Evolutionary conservation across 768 basidiomycete genomes (phyloP), one percentile per base, ranked within the genome.

Genomic region (Mycena latifolia): DNA sequence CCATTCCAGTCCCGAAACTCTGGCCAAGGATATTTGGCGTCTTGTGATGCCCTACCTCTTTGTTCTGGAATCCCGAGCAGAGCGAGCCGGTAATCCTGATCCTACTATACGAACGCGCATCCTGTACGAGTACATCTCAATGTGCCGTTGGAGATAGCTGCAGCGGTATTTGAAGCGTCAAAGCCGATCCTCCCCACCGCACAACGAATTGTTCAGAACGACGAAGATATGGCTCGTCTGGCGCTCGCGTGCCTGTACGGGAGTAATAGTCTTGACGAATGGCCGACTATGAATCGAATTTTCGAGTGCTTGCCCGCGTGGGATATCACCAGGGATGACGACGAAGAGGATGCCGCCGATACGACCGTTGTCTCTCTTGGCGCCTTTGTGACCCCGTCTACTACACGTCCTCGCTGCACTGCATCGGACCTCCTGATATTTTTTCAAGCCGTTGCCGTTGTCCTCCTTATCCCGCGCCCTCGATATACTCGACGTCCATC

Each of bases 231-330:
- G 74, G 94, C 89, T 17, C 87, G 92, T 14, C 77, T 98, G 17
- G 96, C 96, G 5, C 87, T 99, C 15, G 92, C 96, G 9, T 92
- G 91, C 72, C 78, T 98, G 25, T 99, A 99, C 67, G 95, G 95
- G 17, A 92, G 87, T 71, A 85, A 89, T 64, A 86, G 85, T 60
- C 78, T 90, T 35, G 82, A 88, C 63, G 85, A 90, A 69, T 97
- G 94, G 94, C 73, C 88, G 0, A 89, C 82, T 5, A 98, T 98
- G 96, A 94, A 92, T 69, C 81, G 83, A 33, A 93, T 99, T 55
- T 98, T 99, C 76, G 97, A 99, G 75, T 99, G 96, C 74, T 84
- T 99, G 33, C 97, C 97, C 0, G 97, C 91, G 4, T 98, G 96
- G 94, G 90, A 89, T 61, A 81, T 89, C 46, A 67, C 81, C 5